Percentiles rank a stretch among this genome's conserved stretches.
Conservation (phyloP, 73 alveolate species). For the Paraurostyla sp. region DNA sequence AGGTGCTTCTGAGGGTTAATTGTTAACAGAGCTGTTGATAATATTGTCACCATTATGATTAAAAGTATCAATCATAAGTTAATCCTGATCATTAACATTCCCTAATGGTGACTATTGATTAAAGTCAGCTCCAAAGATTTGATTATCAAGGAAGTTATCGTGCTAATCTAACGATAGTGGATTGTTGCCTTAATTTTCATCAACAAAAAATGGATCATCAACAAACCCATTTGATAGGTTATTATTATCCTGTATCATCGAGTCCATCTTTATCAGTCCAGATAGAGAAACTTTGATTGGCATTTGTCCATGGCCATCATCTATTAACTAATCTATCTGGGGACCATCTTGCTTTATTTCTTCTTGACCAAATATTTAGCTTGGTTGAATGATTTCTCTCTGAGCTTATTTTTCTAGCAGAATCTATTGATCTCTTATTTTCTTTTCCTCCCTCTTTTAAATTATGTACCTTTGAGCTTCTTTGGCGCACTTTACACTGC, state of each 20-base stretch:
- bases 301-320: background rate
- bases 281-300: background rate
- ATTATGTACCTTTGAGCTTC: background rate
- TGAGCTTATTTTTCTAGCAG: background rate
- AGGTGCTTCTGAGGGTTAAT: background rate
- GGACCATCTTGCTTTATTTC: background rate
- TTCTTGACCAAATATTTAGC: background rate
- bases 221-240: background rate
- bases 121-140: too few species aligned
- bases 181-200: background rate
- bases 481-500: background rate
- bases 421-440: background rate
- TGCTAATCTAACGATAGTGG: background rate
- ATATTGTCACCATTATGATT: background rate
- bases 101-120: too few species aligned
- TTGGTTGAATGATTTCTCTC: background rate
- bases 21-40: background rate
- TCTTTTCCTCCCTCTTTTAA: background rate
- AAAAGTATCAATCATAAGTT: background rate
- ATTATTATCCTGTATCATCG: background rate
- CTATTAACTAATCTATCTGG: background rate
- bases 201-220: conserved; percentile 39
- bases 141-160: conserved; percentile 10
- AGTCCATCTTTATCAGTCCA: background rate
- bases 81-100: background rate